phyloP scores from a whole-genome alignment of 345 rosid species.

The Sisymbrium altissimum region DNA sequence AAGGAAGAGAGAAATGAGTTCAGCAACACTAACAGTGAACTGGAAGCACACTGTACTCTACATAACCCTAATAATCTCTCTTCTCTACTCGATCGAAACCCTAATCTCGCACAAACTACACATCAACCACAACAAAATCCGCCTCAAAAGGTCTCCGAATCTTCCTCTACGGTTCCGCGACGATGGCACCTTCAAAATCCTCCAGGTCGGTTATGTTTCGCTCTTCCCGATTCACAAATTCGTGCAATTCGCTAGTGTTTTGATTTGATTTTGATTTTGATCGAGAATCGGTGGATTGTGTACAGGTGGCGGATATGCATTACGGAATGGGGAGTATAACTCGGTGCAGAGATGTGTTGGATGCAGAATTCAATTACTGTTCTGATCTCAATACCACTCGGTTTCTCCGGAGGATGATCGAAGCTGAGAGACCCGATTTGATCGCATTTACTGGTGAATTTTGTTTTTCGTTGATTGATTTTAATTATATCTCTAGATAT shows the following conservation, averaged over 20 bases:
- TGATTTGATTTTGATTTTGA: background rate
- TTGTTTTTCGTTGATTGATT: too few relatives aligned
- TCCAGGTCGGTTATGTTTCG: constrained; percentile 47
- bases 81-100: constrained; percentile 48
- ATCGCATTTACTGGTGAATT: constrained; percentile 71
- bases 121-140: constrained; percentile 42
- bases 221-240: background rate
- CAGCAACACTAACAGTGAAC: background rate
- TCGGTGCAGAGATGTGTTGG: constrained; percentile 73
- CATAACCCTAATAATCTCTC: constrained; percentile 32
- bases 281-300: background rate
- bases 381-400: constrained; percentile 85
- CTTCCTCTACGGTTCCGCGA: constrained; percentile 77
- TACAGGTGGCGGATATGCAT: constrained; percentile 91
- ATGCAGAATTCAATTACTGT: constrained; percentile 51
- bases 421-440: constrained; percentile 74
- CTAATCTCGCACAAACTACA: constrained; percentile 39
- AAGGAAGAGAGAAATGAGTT: constrained; percentile 17
- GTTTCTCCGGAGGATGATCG: constrained; percentile 66
- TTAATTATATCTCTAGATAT: background rate
- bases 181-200: constrained; percentile 93
- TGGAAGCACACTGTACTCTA: constrained; percentile 47
- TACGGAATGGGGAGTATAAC: constrained; percentile 66
- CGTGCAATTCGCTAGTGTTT: background rate
- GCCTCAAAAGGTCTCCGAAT: constrained; percentile 47